Conservation (phyloP, 805 yeast genomes). For the Ogataea henricii region DNA sequence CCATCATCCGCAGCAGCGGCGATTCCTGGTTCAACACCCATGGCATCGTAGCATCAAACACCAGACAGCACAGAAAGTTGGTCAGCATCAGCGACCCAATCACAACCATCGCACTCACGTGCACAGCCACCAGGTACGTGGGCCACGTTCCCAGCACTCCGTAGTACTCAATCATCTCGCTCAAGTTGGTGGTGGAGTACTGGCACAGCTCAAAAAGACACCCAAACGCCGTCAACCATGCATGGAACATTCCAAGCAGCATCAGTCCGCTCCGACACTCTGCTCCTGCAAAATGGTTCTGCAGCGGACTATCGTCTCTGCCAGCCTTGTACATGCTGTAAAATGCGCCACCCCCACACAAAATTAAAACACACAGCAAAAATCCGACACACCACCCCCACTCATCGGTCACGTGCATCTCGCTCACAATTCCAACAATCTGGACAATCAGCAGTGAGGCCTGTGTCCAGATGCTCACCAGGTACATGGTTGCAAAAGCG, state of each 20-base stretch:
- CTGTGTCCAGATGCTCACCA: slow-evolving; percentile 17
- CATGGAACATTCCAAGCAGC: slow-evolving; percentile 18
- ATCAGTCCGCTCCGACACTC: slow-evolving; percentile 13
- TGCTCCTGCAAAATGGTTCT: not conserved
- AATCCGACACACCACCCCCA: slow-evolving; percentile 15
- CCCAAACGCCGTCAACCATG: slow-evolving; percentile 24
- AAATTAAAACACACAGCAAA: slow-evolving; percentile 5
- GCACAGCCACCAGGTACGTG: slow-evolving; percentile 12
- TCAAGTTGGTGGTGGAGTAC: slow-evolving; percentile 24
- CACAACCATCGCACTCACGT: slow-evolving; percentile 17
- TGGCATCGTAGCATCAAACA: slow-evolving; percentile 13
- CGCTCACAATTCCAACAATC: slow-evolving; percentile 10
- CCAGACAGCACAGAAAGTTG: slow-evolving; percentile 17
- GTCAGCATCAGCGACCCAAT: slow-evolving; percentile 23
- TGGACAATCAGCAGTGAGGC: slow-evolving; percentile 19
- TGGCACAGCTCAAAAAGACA: slow-evolving; percentile 27
- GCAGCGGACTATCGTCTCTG: not conserved
- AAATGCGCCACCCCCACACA: slow-evolving; percentile 11
- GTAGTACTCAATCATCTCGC: slow-evolving; percentile 20
- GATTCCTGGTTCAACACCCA: slow-evolving; percentile 19
- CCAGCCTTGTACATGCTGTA: slow-evolving; percentile 7
- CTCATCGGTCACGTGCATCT: slow-evolving; percentile 11
- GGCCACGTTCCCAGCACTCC: slow-evolving; percentile 2
- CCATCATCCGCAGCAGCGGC: slow-evolving; percentile 10
- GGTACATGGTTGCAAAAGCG: slow-evolving; percentile 12